Percentiles rank a stretch among this genome's conserved stretches.
phyloP scores from a whole-genome alignment of 2,329 filamentous ascomycete species.

The Trichophyton benhamiae region DNA sequence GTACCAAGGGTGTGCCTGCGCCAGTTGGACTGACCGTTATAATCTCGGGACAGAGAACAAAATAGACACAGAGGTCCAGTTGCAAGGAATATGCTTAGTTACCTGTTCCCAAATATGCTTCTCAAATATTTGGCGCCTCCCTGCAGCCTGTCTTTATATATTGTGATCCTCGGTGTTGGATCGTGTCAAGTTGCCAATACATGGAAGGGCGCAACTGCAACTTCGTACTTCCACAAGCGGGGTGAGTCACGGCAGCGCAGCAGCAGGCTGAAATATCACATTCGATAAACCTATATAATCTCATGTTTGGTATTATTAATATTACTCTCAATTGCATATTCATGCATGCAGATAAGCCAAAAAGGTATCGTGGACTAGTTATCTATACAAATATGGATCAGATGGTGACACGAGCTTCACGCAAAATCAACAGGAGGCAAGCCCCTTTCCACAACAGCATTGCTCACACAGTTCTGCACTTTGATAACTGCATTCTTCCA shows the following conservation, averaged over 20 bases:
- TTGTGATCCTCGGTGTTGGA: background rate
- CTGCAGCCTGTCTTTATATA: background rate
- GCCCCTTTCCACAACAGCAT: slow-evolving; percentile 45
- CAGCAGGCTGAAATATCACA: background rate
- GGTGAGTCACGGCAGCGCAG: background rate
- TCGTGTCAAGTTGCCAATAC: background rate
- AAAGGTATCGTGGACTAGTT: background rate
- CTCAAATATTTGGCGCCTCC: background rate
- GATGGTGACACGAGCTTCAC: background rate
- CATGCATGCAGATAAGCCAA: background rate
- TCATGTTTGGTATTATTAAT: background rate
- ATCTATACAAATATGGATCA: background rate
- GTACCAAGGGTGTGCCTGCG: no score
- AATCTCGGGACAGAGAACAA: no score
- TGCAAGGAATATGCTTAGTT: background rate
- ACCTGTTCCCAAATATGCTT: background rate
- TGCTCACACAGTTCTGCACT: slow-evolving; percentile 35
- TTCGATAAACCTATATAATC: background rate
- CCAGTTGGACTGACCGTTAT: no score
- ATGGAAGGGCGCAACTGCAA: background rate
- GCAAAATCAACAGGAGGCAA: slow-evolving; percentile 43
- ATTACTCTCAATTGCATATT: background rate
- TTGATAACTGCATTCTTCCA: slow-evolving; percentile 14
- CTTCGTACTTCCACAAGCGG: background rate
- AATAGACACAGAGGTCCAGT: background rate